Percentiles rank a stretch among this genome's conserved stretches.
phyloP scores from a whole-genome alignment of 805 yeast genomes.

The Saccharomycopsis synnaedendra region DNA sequence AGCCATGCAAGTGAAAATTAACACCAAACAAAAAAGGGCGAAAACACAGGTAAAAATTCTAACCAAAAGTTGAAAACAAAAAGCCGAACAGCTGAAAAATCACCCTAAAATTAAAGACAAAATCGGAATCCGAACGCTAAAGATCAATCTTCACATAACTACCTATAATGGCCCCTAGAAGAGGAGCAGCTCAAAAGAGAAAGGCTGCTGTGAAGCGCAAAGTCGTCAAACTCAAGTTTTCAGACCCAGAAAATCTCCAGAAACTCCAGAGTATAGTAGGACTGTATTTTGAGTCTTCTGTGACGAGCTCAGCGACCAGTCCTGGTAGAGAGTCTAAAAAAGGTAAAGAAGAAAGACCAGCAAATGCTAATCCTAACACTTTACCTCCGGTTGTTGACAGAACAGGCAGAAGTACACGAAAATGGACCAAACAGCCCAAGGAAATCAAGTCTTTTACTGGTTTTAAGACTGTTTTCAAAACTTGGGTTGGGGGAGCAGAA shows the following conservation, averaged over 20 bases:
- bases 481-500: slow-evolving; percentile 3
- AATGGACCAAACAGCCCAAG: slow-evolving; percentile 31
- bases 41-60: no score
- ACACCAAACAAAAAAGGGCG: no score
- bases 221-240: background rate
- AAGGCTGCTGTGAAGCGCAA: background rate
- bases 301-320: no score
- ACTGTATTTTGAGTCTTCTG: no score
- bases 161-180: background rate
- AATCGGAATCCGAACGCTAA: no score
- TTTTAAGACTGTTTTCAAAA: slow-evolving; percentile 23
- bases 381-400: slow-evolving; percentile 26
- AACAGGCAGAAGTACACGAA: slow-evolving; percentile 30
- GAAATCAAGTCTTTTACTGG: slow-evolving; percentile 36
- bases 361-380: background rate
- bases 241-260: background rate
- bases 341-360: no score
- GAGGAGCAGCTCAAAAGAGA: slow-evolving; percentile 1
- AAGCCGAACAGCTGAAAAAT: no score
- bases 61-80: no score
- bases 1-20: no score
- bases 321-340: no score
- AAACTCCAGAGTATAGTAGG: background rate
- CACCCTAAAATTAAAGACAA: no score
- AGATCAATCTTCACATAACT: background rate